Percentiles rank a stretch among this genome's conserved stretches.
phyloP scores from a whole-genome alignment of 192 early-diverging fungal genomes.

The Allomyces arbusculus region DNA sequence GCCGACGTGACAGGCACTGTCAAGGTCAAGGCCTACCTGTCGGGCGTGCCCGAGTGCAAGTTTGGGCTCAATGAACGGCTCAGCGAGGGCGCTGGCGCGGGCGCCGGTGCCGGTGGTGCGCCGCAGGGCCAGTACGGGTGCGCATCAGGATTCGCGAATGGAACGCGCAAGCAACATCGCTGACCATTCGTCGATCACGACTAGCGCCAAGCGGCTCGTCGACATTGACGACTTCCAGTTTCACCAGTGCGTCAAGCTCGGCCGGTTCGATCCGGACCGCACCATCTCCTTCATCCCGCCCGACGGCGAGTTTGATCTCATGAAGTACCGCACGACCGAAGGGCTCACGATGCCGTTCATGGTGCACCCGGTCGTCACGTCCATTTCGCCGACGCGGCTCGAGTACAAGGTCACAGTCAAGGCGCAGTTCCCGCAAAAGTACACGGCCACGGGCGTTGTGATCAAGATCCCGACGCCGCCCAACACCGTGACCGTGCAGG shows the following conservation, averaged over 20 bases:
- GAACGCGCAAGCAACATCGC: too few relatives aligned
- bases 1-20: slow-evolving; percentile 79
- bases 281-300: slow-evolving; percentile 96
- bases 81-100: background rate
- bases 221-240: slow-evolving; percentile 96
- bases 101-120: too few relatives aligned
- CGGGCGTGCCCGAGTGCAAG: slow-evolving; percentile 94
- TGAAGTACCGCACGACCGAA: slow-evolving; percentile 88
- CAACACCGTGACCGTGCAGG: slow-evolving; percentile 63
- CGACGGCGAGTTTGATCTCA: slow-evolving; percentile 91
- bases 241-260: slow-evolving; percentile 93
- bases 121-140: too few relatives aligned
- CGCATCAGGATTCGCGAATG: too few relatives aligned
- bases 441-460: slow-evolving; percentile 73
- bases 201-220: slow-evolving; percentile 16
- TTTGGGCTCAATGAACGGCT: slow-evolving; percentile 76
- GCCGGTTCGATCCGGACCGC: slow-evolving; percentile 74
- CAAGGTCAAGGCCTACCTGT: slow-evolving; percentile 84
- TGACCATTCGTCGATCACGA: too few relatives aligned
- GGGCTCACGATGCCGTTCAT: slow-evolving; percentile 90
- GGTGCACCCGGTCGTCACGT: slow-evolving; percentile 78
- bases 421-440: slow-evolving; percentile 70
- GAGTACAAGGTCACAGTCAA: slow-evolving; percentile 82
- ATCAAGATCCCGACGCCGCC: slow-evolving; percentile 79
- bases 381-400: slow-evolving; percentile 54